Evolutionary conservation across 257 asterid species (phyloP), one percentile per base, ranked within the genome.

Genomic region (Nicotiana tabacum): DNA sequence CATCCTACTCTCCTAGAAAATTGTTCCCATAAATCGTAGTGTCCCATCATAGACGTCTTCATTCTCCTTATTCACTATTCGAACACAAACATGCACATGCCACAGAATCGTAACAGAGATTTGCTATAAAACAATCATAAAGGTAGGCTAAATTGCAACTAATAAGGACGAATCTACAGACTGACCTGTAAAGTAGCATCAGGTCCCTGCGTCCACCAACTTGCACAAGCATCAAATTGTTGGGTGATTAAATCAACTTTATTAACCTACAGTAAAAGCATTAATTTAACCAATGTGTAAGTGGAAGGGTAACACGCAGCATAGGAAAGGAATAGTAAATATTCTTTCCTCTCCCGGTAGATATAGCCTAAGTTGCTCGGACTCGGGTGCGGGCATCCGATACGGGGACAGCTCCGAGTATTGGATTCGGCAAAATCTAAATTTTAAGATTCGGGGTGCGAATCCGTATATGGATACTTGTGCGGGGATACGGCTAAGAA

Each of bases 141-240:
- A 51, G 27, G 5, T 74, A 4, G 46, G 27, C 43, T 48, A 74
- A 72, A 48, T 51, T 74, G 62, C 80, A 48, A 74, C 16, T 48
- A 51, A 24, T 37, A 51, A 74, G 16, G 62, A 51, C 62, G 13
- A 7, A 74, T 74, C 27, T 48, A 48, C 88, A 82, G 62, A 84
- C 91, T 91, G 90, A 96, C 99, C 98, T 96, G 99, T 91, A 96
- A 86, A 82, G 77, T 89, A 83, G 89, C 87, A 92, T 94, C 95
- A 83, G 98, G 99, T 78, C 99, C 99, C 82, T 96, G 99, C 7
- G 99, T 96, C 98, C 99, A 96, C 98, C 99, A 96, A 90, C 99
- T 96, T 77, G 99, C 98, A 91, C 98, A 94, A 77, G 93, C 99
- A 93, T 96, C 99, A 88, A 96, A 96, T 87, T 91, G 96, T 87